Conservation (phyloP, 768 basidiomycete genomes). For the Lentinula boryana region DNA sequence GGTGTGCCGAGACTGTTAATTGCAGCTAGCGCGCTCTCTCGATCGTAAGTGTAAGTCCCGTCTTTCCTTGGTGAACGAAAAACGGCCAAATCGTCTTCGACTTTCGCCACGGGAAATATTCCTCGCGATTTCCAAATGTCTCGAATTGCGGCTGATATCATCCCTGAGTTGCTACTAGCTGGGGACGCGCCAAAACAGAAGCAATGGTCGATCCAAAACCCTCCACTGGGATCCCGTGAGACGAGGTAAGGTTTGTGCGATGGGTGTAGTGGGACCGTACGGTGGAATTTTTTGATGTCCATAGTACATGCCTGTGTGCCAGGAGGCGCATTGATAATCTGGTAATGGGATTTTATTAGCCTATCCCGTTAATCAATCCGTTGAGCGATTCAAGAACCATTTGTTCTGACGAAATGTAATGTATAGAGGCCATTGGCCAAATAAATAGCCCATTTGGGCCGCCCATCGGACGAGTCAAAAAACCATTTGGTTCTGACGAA, state of each 20-base stretch:
- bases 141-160: conserved; percentile 19
- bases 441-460: too few relatives aligned
- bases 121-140: conserved; percentile 21
- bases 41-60: too few relatives aligned
- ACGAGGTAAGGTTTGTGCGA: conserved; percentile 28
- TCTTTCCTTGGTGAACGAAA: conserved; percentile 1
- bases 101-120: conserved; percentile 14
- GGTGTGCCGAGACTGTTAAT: too few relatives aligned
- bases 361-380: too few relatives aligned
- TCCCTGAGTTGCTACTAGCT: conserved; percentile 24
- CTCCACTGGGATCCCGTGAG: conserved; percentile 11
- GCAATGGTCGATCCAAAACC: conserved; percentile 25
- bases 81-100: conserved; percentile 18
- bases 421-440: too few relatives aligned
- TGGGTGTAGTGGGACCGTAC: conserved; percentile 24
- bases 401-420: too few relatives aligned
- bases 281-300: conserved; percentile 29
- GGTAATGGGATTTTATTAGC: too few relatives aligned
- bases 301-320: conserved; percentile 22
- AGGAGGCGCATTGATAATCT: conserved; percentile 19
- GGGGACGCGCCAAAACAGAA: conserved; percentile 21
- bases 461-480: too few relatives aligned
- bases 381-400: too few relatives aligned
- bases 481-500: too few relatives aligned
- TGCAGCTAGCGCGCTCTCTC: too few relatives aligned